Evolutionary conservation across 75 land plant species (phyloP).

Genomic region (Chamaecyparis obtusa): DNA sequence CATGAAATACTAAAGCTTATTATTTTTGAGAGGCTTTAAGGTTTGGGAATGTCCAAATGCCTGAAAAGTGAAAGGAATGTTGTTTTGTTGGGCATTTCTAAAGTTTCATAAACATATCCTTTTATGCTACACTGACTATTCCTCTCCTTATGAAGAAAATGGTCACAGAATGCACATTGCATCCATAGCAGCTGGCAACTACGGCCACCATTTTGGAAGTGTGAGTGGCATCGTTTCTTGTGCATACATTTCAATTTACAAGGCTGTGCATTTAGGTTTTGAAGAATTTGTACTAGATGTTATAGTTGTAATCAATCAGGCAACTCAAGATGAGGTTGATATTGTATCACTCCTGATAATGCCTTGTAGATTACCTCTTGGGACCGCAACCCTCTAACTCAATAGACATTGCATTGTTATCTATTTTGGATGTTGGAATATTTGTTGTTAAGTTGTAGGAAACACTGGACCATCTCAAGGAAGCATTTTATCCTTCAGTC

Average conservation of each 20-base stretch:
- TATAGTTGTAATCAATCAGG: conserved; percentile 94
- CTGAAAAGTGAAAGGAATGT: no score
- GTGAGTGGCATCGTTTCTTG: conserved; percentile 97
- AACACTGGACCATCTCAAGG: conserved; percentile 85
- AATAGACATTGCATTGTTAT: conserved; percentile 82
- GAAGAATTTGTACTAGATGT: conserved; percentile 91
- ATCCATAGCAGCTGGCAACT: conserved; percentile 87
- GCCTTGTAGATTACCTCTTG: conserved; percentile 80
- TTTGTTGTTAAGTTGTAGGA: conserved; percentile 95
- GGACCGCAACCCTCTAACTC: conserved; percentile 77
- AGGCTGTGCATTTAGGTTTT: conserved; percentile 74
- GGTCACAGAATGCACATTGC: conserved; percentile 97
- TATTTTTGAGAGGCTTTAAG: no score
- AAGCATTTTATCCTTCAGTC: conserved; percentile 87
- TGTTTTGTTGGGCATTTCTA: no score
- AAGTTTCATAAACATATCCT: no score
- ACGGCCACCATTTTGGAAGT: conserved; percentile 79
- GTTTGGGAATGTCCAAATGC: no score
- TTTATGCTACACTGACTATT: no score
- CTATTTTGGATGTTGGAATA: conserved; percentile 81
- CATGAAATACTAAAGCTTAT: no score
- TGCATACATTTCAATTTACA: conserved; percentile 83
- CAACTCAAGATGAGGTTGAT: no score
- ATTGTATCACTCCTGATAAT: conserved; percentile 83
- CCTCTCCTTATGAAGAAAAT: conserved; percentile 87